Percentiles rank a stretch among this genome's conserved stretches.
These are phyloP conservation scores for Venturia carpophila DNA, from an alignment of 2,329 filamentous ascomycete species.

Conservation along the genomic window DNA sequence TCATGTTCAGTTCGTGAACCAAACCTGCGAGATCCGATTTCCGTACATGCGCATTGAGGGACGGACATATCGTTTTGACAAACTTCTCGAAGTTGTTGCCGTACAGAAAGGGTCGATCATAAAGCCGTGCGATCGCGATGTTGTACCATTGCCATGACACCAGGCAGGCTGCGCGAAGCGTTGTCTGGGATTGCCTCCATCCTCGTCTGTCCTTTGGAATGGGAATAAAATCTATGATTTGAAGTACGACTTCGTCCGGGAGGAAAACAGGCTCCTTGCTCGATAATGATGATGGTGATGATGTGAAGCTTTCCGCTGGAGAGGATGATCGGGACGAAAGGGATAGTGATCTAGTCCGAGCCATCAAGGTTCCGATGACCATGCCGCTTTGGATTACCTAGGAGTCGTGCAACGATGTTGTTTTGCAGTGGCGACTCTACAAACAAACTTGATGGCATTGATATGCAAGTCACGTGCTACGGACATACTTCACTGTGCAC, in stretches of 20 bases:
- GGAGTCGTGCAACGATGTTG: neutral
- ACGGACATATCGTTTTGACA: constrained; percentile 47
- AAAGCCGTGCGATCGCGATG: constrained; percentile 44
- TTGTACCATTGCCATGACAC: constrained; percentile 30
- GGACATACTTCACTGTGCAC: neutral
- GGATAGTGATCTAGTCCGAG: neutral
- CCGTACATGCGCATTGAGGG: constrained; percentile 41
- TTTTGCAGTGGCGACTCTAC: constrained; percentile 3
- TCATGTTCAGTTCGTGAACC: constrained; percentile 47
- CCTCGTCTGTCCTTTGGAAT: neutral
- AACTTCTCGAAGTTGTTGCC: constrained; percentile 49
- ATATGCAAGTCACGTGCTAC: neutral
- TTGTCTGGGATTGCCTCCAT: constrained; percentile 33
- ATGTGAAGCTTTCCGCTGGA: neutral
- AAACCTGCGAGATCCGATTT: constrained; percentile 43
- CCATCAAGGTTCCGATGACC: neutral
- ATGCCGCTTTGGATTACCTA: neutral
- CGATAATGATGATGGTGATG: constrained; percentile 5
- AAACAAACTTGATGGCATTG: neutral
- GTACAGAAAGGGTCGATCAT: constrained; percentile 44
- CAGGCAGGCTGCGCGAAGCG: constrained; percentile 45
- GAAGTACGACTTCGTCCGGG: constrained; percentile 47
- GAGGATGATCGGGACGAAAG: neutral
- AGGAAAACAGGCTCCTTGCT: constrained; percentile 31
- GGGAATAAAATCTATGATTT: constrained; percentile 41